Base-by-base conservation (phyloP, 2,329 filamentous ascomycete genomes). In the Epichloe hybrida region DNA sequence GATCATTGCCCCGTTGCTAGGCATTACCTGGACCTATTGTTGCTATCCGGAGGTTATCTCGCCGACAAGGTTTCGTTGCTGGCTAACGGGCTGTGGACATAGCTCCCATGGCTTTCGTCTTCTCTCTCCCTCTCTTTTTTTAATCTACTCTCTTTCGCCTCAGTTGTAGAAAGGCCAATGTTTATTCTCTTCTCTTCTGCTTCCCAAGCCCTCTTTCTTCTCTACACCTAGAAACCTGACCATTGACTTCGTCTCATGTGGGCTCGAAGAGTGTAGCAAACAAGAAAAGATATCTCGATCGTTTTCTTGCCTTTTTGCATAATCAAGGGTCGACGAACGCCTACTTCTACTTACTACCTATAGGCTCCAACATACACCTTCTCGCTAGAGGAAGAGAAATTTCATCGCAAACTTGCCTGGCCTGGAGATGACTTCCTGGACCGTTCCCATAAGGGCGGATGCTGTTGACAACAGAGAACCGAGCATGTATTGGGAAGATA, bases 401-500 rank as follows among this genome's bases (percentile, higher is more conserved):
- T 27, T 4, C 7, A 17, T 38, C 35, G 13, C 11, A 8, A 39
- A 47, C 36, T n/a, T 36, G 9, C 8, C 23, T 36, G 13, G 43
- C 36, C 52, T 31, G 17, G 49, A 50, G 52, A 68, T 68, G 66
- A 62, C 65, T 44, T 68, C 61, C 39, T 68, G 65, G 66, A 61
- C 64, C 23, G 53, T 66, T 41, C 62, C 62, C n/a, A 63, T 64
- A 52, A 62, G 64, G 53, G 55, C 62, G 45, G 64, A 67, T 51
- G 56, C 61, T 52, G 57, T 61, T 54, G 66, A 68, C 50, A 58
- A 62, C 52, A 59, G 65, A 45, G 65, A 68, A 27, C 55, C 61
- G n/a, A 58, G 57, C 56, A 64, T 66, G 57, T 65, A 59, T 55
- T 67, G 64, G 63, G 62, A 62, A 49, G 64, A 66, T 44, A 44